Evolutionary conservation across 192 early-diverging fungal genomes (phyloP).

Genomic region (Coemansia sp.): DNA sequence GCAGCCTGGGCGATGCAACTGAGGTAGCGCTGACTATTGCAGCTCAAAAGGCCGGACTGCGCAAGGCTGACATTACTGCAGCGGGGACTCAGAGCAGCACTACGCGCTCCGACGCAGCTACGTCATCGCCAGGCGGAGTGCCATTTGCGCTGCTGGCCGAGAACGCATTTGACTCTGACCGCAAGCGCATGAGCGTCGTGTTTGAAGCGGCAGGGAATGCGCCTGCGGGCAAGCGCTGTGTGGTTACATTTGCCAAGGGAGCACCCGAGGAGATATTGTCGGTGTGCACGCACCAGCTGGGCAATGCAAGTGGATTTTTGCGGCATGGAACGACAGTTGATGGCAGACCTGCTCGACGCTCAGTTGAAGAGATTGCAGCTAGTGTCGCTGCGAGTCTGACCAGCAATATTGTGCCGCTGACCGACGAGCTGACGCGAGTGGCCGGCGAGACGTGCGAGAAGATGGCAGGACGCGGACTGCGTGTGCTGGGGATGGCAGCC

Average conservation of each 20-base stretch:
- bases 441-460: slow-evolving; percentile 45
- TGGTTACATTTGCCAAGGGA: slow-evolving; percentile 80
- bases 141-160: slow-evolving; percentile 64
- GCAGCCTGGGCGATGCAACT: slow-evolving; percentile 88
- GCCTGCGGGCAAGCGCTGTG: slow-evolving; percentile 16
- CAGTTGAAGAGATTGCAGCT: slow-evolving; percentile 15
- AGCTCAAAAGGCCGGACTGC: slow-evolving; percentile 77
- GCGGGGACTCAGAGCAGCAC: neutral
- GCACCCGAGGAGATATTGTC: slow-evolving; percentile 87
- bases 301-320: slow-evolving; percentile 32
- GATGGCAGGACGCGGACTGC: slow-evolving; percentile 84
- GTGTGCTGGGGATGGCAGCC: slow-evolving; percentile 86
- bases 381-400: slow-evolving; percentile 26
- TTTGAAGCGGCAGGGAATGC: slow-evolving; percentile 45
- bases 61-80: slow-evolving; percentile 46
- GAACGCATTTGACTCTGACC: slow-evolving; percentile 90
- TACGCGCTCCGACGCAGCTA: neutral
- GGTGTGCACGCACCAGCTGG: slow-evolving; percentile 47
- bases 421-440: slow-evolving; percentile 22
- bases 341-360: slow-evolving; percentile 12
- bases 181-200: slow-evolving; percentile 92
- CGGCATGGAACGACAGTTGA: slow-evolving; percentile 17
- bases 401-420: slow-evolving; percentile 25
- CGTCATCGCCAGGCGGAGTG: neutral
- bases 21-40: slow-evolving; percentile 90